Evolutionary conservation across 768 basidiomycete species (phyloP).

Genomic region (Hypsizygus marmoreus): DNA sequence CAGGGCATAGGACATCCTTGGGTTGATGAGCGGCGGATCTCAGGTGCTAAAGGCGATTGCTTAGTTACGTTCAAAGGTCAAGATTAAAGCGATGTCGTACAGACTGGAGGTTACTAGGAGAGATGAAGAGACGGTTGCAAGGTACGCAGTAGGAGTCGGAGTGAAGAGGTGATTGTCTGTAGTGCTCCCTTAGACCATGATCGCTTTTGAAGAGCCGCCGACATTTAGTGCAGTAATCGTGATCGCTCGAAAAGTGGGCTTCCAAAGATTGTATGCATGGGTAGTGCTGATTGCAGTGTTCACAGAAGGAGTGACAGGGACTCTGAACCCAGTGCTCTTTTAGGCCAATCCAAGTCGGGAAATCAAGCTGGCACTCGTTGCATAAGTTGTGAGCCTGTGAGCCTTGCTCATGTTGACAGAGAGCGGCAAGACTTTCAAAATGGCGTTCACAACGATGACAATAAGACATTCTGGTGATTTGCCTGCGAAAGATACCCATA

Average conservation of each 20-base stretch:
- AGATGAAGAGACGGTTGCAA: slow-evolving; percentile 47
- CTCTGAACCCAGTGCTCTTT: too few relatives aligned
- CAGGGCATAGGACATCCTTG: slow-evolving; percentile 37
- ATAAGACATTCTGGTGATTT: slow-evolving; percentile 26
- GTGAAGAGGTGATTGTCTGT: too few relatives aligned
- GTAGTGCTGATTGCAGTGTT: too few relatives aligned
- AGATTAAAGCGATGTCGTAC: too few relatives aligned
- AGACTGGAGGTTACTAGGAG: slow-evolving; percentile 34
- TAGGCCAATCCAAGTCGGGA: slow-evolving; percentile 36
- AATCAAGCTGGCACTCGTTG: slow-evolving; percentile 46
- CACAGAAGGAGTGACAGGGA: too few relatives aligned
- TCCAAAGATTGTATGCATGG: too few relatives aligned
- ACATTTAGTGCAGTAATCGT: too few relatives aligned
- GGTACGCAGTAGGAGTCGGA: slow-evolving; percentile 49
- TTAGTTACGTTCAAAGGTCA: too few relatives aligned
- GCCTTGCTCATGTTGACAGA: slow-evolving; percentile 35
- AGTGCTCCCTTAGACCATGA: too few relatives aligned
- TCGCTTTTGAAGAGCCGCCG: too few relatives aligned
- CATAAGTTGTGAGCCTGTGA: slow-evolving; percentile 48
- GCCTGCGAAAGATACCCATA: background rate
- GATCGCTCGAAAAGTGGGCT: too few relatives aligned
- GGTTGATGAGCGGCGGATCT: slow-evolving; percentile 53
- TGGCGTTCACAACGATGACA: slow-evolving; percentile 41
- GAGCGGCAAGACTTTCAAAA: slow-evolving; percentile 31
- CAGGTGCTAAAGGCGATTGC: too few relatives aligned